phyloP scores from a whole-genome alignment of 2,329 filamentous ascomycete species.

The Claviceps pusilla region DNA sequence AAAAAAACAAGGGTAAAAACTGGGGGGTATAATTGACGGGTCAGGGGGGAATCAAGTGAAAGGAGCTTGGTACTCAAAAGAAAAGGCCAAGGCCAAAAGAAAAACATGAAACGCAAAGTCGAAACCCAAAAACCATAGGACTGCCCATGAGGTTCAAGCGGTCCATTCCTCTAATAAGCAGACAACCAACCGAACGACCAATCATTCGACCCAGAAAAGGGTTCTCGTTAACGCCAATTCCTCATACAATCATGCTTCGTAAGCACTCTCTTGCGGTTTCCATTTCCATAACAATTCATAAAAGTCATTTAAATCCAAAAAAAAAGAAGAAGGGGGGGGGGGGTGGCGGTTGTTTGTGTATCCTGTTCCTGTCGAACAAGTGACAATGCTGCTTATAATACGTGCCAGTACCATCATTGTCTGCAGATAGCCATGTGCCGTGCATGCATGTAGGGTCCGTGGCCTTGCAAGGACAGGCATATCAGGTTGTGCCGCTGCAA shows the following conservation, averaged over 20 bases:
- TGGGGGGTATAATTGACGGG: slow-evolving; percentile 21
- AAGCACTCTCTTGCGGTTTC: not conserved
- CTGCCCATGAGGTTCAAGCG: not conserved
- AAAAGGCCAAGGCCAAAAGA: not conserved
- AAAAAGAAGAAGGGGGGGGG: too few species aligned
- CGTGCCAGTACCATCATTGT: not conserved
- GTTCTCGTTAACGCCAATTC: slow-evolving; percentile 2
- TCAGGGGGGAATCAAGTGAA: not conserved
- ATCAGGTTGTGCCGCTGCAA: not conserved
- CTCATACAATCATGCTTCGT: slow-evolving; percentile 16
- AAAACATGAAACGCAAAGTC: not conserved
- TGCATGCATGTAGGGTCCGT: not conserved
- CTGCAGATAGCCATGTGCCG: not conserved
- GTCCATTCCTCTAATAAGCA: not conserved
- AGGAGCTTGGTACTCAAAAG: slow-evolving; percentile 11
- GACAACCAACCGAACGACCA: not conserved
- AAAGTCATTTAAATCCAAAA: not conserved
- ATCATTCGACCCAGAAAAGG: not conserved
- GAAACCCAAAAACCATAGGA: not conserved
- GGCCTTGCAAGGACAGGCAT: not conserved
- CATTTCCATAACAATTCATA: slow-evolving; percentile 1
- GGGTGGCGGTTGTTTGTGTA: not conserved
- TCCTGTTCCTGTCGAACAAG: not conserved
- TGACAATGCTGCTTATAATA: slow-evolving; percentile 3
- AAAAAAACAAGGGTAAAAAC: slow-evolving; percentile 4